Evolutionary conservation across 148 eudicot genomes (phyloP), one percentile per base, ranked within the genome.

Genomic region (Oxyria digyna): DNA sequence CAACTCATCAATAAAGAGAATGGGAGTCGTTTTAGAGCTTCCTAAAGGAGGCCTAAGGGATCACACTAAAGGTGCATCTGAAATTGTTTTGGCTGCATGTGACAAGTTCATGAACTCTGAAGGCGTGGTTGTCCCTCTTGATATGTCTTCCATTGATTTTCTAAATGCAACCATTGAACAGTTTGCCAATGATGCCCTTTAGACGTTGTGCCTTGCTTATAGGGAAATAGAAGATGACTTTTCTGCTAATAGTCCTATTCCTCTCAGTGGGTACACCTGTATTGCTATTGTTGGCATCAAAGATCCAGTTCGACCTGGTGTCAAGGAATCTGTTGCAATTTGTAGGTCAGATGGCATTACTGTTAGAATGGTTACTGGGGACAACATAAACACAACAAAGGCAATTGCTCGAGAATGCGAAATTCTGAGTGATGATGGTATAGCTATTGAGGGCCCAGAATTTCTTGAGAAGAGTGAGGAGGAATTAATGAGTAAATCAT

Each of bases 371-470:
- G 91, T 89, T 41, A 89, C 96, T 0, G 96, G 96, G 42, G 96
- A 89, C 75, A 89, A 89, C 77, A 89, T 89, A 67, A 84, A 80
- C 78, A 89, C 96, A 21, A 91, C 96, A 40, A 89, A 87, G 71
- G 96, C 96, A 71, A 89, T 89, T 78, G 96, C 96, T 63, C 77
- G 91, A 72, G 96, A 89, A 77, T 89, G 96, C 74, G 96, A 91
- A 69, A 89, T 89, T 68, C 76, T 89, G 65, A 89, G 89, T 64
- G 87, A 86, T 64, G 82, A 79, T 27, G 96, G 96, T 42, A 80
- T 89, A 75, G 89, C 89, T 42, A 89, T 89, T 59, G 96, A 89
- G 80, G 96, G 96, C 54, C 91, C 96, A 21, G 91, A 84, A 7
- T 89, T 89, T 67, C 84, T 91, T 3, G 76, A 64, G 72, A 89